Conservation (phyloP, 257 asterid species). For the Solanum infundibuliforme region DNA sequence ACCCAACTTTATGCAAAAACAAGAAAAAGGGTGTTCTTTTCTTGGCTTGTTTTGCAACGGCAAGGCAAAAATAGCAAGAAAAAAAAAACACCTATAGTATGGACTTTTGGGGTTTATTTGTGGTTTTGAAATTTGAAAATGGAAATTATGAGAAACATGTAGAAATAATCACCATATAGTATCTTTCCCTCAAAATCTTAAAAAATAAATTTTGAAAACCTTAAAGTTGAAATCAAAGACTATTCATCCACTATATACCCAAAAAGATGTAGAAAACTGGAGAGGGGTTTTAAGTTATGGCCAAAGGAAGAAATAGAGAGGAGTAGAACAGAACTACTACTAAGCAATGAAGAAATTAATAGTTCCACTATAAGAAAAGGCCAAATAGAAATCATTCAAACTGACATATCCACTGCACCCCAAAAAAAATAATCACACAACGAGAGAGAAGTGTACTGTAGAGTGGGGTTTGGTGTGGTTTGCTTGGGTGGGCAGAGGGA, state of each 20-base stretch:
- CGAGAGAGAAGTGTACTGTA: background rate
- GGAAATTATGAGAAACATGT: background rate
- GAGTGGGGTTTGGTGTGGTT: background rate
- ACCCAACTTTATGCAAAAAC: background rate
- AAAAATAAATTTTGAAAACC: background rate
- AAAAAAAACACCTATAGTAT: background rate
- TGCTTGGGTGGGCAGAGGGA: background rate
- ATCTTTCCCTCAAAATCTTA: background rate
- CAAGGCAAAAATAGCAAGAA: background rate
- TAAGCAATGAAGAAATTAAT: background rate
- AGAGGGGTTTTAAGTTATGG: background rate
- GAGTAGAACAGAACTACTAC: background rate
- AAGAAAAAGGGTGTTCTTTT: background rate
- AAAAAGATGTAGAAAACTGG: background rate
- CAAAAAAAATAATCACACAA: background rate
- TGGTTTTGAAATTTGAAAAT: background rate
- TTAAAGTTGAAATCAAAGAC: slow-evolving; percentile 7
- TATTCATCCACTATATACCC: slow-evolving; percentile 9
- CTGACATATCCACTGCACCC: slow-evolving; percentile 21
- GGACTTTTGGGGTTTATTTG: background rate
- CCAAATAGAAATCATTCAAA: slow-evolving; percentile 19
- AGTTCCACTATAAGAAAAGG: slow-evolving; percentile 8
- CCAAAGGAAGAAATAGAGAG: background rate
- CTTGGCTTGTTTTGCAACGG: background rate
- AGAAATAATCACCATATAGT: background rate